phyloP scores from a whole-genome alignment of 2,329 filamentous ascomycete species.

The Cadophora gregata region DNA sequence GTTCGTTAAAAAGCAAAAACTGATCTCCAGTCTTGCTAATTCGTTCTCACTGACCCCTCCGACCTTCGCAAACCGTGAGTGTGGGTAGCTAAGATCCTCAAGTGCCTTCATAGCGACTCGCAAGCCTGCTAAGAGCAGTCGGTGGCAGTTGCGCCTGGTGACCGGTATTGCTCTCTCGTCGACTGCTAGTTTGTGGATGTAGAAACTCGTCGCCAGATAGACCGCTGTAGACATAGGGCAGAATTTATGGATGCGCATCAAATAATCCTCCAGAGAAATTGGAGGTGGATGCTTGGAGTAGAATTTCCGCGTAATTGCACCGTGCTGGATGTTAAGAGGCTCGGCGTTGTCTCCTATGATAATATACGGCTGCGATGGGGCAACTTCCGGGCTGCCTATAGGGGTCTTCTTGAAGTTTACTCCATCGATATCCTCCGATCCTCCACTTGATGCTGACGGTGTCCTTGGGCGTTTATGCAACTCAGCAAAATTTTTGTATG shows the following conservation, averaged over 20 bases:
- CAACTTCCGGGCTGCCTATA: conserved; percentile 34
- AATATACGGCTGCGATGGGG: conserved; percentile 55
- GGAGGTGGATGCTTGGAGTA: conserved; percentile 87
- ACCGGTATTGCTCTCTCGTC: conserved; percentile 80
- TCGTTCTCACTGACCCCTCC: conserved; percentile 86
- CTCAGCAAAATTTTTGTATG: conserved; percentile 49
- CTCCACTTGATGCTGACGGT: conserved; percentile 35
- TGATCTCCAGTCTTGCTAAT: conserved; percentile 84
- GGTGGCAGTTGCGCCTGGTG: conserved; percentile 83
- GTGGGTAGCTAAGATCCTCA: conserved; percentile 90
- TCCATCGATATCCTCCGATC: conserved; percentile 55
- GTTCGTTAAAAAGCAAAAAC: conserved; percentile 84
- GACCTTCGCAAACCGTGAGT: conserved; percentile 82
- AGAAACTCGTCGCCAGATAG: conserved; percentile 86
- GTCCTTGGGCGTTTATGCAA: conserved; percentile 42
- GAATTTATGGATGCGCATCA: conserved; percentile 84
- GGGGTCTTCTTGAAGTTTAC: conserved; percentile 54
- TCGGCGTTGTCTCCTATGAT: conserved; percentile 73
- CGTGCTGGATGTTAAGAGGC: conserved; percentile 78
- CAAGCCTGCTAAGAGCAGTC: conserved; percentile 81
- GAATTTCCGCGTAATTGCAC: conserved; percentile 88
- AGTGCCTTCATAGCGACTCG: conserved; percentile 91
- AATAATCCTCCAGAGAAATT: conserved; percentile 83
- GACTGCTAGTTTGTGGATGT: conserved; percentile 83
- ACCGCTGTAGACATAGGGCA: conserved; percentile 95